A percentile compares a stretch with the other conserved stretches of the same genome.
Conservation (phyloP, 768 basidiomycete genomes). For the Hirschioporus abietinus region DNA sequence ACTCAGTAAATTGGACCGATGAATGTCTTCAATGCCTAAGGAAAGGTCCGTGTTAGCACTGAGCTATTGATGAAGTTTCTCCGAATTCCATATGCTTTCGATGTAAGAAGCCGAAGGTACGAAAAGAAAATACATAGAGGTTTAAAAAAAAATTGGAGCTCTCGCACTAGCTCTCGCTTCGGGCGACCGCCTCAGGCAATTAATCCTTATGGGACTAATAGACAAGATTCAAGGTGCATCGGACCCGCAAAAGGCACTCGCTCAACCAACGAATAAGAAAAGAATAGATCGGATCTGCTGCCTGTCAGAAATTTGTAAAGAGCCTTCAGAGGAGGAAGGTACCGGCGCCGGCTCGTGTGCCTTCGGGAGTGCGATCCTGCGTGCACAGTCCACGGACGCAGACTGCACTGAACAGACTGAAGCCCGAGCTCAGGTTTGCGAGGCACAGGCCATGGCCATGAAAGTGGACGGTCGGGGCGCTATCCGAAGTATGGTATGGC, state of each 20-base stretch:
- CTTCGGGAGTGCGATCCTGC: neutral
- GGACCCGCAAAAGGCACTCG: neutral
- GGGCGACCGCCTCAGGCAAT: neutral
- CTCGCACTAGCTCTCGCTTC: neutral
- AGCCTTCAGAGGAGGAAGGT: neutral
- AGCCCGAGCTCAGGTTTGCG: no score
- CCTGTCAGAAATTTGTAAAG: neutral
- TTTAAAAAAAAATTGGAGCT: neutral
- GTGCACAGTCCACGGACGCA: neutral
- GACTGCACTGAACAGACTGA: no score
- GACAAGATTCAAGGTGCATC: neutral
- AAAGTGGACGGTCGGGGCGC: no score
- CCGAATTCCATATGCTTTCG: neutral
- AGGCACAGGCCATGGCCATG: no score
- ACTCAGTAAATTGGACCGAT: no score
- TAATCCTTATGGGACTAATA: neutral
- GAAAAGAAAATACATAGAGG: neutral
- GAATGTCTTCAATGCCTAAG: neutral
- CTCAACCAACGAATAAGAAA: neutral
- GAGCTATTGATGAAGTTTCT: neutral
- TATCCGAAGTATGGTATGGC: no score
- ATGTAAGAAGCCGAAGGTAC: neutral
- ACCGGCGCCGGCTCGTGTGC: neutral
- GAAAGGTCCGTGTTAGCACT: neutral
- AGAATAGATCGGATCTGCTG: neutral